Conservation (phyloP, 768 basidiomycete species). For the Bullera alba region DNA sequence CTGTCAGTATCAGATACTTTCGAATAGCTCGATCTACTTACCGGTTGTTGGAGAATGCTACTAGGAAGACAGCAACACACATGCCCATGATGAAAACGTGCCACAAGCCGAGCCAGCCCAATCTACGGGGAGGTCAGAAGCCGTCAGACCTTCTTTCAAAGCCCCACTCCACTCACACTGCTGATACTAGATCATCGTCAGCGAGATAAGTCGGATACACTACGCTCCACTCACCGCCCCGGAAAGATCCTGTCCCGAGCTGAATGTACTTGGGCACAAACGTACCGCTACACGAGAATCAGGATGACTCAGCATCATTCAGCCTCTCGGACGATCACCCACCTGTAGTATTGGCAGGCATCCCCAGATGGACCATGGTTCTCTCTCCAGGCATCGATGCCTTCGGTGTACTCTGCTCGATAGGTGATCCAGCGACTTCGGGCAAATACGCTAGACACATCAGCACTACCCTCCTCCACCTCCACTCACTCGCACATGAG, state of each 20-base stretch:
- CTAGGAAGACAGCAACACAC: slow-evolving; percentile 24
- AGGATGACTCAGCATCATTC: too few species aligned
- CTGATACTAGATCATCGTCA: neutral
- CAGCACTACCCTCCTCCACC: neutral
- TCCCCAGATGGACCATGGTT: slow-evolving; percentile 9
- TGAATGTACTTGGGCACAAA: slow-evolving; percentile 1
- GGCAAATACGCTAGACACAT: slow-evolving; percentile 4
- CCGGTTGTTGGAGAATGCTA: slow-evolving; percentile 26
- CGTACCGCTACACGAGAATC: slow-evolving; percentile 14
- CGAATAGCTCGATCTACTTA: slow-evolving; percentile 4
- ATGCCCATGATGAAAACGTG: slow-evolving; percentile 21
- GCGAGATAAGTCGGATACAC: neutral
- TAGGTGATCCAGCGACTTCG: slow-evolving; percentile 5
- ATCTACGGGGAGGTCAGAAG: slow-evolving; percentile 4
- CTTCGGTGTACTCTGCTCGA: slow-evolving; percentile 6
- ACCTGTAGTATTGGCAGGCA: slow-evolving; percentile 19
- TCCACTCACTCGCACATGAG: slow-evolving; percentile 13
- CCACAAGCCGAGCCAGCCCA: slow-evolving; percentile 24
- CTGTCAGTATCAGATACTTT: neutral
- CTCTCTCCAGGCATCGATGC: neutral
- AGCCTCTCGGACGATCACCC: slow-evolving; percentile 2
- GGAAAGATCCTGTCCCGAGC: neutral
- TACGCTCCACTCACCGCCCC: slow-evolving; percentile 10
- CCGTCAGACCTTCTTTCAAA: neutral
- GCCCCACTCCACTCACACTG: neutral